A percentile compares a stretch with the other conserved stretches of the same genome.
These are phyloP conservation scores for Syzygium oleosum DNA, from an alignment of 345 rosid genomes.

Conservation along the genomic window DNA sequence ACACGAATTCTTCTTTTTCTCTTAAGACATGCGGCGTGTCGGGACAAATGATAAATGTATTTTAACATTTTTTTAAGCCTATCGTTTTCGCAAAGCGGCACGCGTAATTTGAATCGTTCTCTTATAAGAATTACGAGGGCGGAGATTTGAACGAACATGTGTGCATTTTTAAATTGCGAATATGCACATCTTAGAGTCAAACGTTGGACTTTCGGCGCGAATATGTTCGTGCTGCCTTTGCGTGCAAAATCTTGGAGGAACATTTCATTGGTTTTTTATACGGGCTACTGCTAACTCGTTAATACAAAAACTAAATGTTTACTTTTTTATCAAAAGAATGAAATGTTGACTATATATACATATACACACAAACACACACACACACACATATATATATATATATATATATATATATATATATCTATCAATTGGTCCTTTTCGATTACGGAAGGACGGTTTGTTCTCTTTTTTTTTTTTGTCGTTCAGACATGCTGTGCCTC, in stretches of 20 bases:
- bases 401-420: no score
- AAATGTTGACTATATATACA: not conserved
- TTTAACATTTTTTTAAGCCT: not conserved
- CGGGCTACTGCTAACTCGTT: not conserved
- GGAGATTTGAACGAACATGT: no score
- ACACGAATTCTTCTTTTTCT: not conserved
- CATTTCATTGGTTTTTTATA: not conserved
- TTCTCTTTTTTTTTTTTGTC: not conserved
- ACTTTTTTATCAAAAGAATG: not conserved
- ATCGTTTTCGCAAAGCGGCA: not conserved
- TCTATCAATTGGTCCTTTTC: not conserved
- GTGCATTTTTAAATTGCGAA: not conserved
- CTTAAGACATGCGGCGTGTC: not conserved
- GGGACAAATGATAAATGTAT: not conserved
- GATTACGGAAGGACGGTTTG: not conserved
- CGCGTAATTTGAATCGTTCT: not conserved
- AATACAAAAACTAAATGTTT: not conserved
- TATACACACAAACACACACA: no score
- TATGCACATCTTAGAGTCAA: not conserved
- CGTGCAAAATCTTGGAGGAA: not conserved
- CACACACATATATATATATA: no score
- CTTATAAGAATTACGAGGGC: not conserved
- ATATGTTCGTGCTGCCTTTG: not conserved
- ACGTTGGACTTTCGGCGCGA: not conserved
- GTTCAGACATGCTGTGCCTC: no score